Conservation (phyloP, 345 rosid species). For the Theobroma cacao region DNA sequence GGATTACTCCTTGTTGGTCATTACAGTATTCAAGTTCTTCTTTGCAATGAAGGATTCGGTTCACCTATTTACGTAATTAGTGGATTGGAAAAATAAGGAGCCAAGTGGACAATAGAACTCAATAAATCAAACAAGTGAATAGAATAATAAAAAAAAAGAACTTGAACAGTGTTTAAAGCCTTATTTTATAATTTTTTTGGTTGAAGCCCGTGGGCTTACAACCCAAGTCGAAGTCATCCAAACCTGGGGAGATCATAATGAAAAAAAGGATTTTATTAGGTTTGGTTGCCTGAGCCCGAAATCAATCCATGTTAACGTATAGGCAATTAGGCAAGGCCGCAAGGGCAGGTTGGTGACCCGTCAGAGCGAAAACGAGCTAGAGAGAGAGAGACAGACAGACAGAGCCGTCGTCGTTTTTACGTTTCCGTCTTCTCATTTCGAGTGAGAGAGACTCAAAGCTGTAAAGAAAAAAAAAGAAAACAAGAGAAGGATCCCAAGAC, state of each 20-base stretch:
- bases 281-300: not conserved
- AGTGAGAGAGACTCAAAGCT: slow-evolving; percentile 4
- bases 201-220: not conserved
- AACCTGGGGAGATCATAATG: not conserved
- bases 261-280: no score
- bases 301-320: not conserved
- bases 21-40: not conserved
- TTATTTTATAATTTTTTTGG: no score
- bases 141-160: no score
- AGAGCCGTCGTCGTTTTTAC: slow-evolving; percentile 30
- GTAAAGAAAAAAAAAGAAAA: not conserved
- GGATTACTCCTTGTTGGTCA: not conserved
- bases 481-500: slow-evolving; percentile 9
- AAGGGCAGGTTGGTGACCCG: not conserved
- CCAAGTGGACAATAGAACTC: no score
- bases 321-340: not conserved
- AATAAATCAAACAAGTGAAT: no score
- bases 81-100: no score
- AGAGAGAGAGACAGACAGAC: not conserved
- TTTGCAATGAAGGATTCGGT: no score
- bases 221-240: not conserved
- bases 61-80: no score
- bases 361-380: not conserved
- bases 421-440: slow-evolving; percentile 12
- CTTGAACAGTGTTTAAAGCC: no score